Base-by-base conservation (phyloP, 78 protist genomes). In the Dictyostelium firmibasis region DNA sequence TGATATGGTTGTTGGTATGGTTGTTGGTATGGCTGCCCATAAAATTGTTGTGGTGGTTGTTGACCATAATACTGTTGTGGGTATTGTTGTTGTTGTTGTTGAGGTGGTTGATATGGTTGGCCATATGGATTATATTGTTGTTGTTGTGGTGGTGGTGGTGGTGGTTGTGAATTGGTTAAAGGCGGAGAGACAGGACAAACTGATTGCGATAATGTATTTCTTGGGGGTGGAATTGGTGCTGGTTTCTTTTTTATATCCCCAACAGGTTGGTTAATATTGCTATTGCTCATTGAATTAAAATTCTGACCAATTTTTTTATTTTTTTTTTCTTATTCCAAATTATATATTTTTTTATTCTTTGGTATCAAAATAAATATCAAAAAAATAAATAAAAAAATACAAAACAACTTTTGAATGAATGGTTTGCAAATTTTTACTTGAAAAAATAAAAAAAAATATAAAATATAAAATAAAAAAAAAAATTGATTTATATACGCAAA, bases 221-320 rank as follows among this genome's bases (percentile, higher is more conserved):
- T 38, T n/a, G 83, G 64, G 7, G 83, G 83, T 23, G 83, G 79
- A 16, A 44, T 14, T 72, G 79, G 83, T 77, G 83, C 27, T 31
- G 27, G 25, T 41, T 41, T 35, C 33, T 74, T 29, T 36, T 74
- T 20, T 18, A 74, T 6, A 16, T 36, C 81, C 0, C 67, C 67
- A 20, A 27, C 20, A 4, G 67, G 20, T 5, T 57, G 67, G 20
- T 20, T 57, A 57, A 57, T 57, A 57, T 57, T 57, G 0, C 27
- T 57, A 20, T 57, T 57, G 67, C 27, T 57, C 67, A 57, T 57
- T 0, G 4, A 4, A 38, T 38, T 38, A 4, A 3, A 11, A 33
- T 35, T 8, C 27, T 16, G 16, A 16, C 62, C 23, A 18, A 36
- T 25, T 23, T 31, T 70, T 33, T 75, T 29, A 23, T 33, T n/a